Evolutionary conservation across 805 yeast genomes (phyloP), one percentile per base, ranked within the genome.

Genomic region (Saturnispora besseyi): DNA sequence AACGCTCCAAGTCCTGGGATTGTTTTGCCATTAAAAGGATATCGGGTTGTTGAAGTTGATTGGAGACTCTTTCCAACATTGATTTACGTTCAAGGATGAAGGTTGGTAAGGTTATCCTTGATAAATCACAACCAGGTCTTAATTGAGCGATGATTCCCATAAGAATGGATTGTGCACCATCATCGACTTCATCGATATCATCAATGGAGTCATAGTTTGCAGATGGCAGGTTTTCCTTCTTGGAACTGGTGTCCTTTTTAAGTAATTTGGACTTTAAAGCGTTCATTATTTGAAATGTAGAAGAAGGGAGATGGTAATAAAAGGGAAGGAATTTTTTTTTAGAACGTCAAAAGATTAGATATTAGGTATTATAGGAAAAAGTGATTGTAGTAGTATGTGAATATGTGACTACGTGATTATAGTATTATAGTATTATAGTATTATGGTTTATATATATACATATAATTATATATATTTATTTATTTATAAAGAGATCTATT

Each of bases 51-150:
- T 84, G 83, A 51, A 87, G 75, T 62, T 81, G 86, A 65, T 93
- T 93, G 3, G 97, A 86, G 57, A 93, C 87, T 62, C 99, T 79
- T 66, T 93, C 99, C 49, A 93, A 72, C 98, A 93, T 90, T 2
- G 96, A 86, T 68, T 90, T 93, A 64, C 95, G 84, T 66, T 93
- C 99, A 48, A 93, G 72, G 46, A 93, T 89, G 60, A 93, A 93
- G 0, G 99, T 93, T 4, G 99, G 99, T 47, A 93, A 73, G 0
- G 99, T 91, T 55, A 93, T 91, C 60, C 91, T 77, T 0, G 96
- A 76, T 54, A 93, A 73, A 62, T 93, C 99, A 48, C 85, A 79
- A 1, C 98, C 98, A 0, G 95, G 96, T 58, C 96, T 80, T 61
- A 91, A 74, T 67, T 91, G 97, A 11, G 96, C 72, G 50, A 91